Evolutionary conservation across 331 rosid species (phyloP).

Genomic region (Saraca asoca): DNA sequence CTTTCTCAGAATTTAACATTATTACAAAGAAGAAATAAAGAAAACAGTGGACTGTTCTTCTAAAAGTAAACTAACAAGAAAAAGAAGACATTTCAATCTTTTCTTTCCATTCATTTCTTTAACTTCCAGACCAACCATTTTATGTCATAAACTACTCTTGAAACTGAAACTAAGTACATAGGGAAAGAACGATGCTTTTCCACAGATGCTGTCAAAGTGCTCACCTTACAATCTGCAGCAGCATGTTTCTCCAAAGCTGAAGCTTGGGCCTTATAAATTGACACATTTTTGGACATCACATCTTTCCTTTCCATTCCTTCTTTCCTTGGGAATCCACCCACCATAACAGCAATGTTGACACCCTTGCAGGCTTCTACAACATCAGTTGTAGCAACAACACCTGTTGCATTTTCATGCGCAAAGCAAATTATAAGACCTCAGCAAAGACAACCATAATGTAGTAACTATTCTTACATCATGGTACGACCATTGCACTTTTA

Average conservation of each 20-base stretch:
- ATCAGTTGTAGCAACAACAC: conserved; percentile 72
- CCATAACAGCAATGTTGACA: conserved; percentile 71
- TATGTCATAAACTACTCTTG: no score
- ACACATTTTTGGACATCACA: conserved; percentile 73
- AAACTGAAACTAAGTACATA: no score
- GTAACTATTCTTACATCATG: no score
- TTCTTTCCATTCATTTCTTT: no score
- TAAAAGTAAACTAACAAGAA: no score
- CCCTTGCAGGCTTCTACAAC: conserved; percentile 67
- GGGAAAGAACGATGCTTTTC: not conserved
- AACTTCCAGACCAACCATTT: no score
- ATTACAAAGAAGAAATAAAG: no score
- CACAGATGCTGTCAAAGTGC: not conserved
- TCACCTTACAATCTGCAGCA: conserved; percentile 69
- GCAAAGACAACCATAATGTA: not conserved
- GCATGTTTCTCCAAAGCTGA: conserved; percentile 73
- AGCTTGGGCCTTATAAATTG: conserved; percentile 75
- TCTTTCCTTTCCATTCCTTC: conserved; percentile 89
- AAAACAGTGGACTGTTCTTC: no score
- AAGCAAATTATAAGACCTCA: not conserved
- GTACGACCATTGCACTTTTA: no score
- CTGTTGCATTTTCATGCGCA: conserved; percentile 37
- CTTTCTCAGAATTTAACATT: no score
- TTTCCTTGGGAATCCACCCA: conserved; percentile 68
- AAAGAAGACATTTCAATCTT: no score